A percentile compares a stretch with the other conserved stretches of the same genome.
Evolutionary conservation across 495 filamentous ascomycete species (phyloP).

Genomic region (Lophiotrema nucula): DNA sequence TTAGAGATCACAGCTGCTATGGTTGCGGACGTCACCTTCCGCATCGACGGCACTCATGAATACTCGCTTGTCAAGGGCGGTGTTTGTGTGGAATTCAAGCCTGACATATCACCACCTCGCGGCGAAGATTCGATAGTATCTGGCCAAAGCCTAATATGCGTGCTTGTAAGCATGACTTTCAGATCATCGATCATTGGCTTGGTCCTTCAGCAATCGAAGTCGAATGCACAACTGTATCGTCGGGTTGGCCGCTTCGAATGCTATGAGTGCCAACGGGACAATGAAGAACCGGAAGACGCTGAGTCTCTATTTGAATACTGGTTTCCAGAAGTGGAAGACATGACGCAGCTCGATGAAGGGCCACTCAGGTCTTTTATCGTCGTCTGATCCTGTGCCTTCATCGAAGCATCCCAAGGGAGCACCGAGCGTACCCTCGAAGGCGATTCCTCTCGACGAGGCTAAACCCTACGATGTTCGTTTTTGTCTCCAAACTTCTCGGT

Average conservation of each 20-base stretch:
- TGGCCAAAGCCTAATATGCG: conserved; percentile 24
- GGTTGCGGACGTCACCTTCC: conserved; percentile 25
- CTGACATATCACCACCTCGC: conserved; percentile 15
- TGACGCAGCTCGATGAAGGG: conserved; percentile 27
- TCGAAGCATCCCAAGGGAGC: too few relatives aligned
- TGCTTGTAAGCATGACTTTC: conserved; percentile 30
- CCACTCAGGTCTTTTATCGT: conserved; percentile 23
- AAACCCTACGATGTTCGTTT: too few relatives aligned
- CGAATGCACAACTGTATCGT: conserved; percentile 16
- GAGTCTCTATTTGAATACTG: conserved; percentile 26
- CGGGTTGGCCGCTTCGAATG: conserved; percentile 31
- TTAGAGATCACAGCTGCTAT: conserved; percentile 25
- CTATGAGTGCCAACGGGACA: conserved; percentile 24
- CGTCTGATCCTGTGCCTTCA: conserved; percentile 6
- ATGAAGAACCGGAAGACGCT: conserved; percentile 18
- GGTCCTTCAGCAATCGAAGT: conserved; percentile 18
- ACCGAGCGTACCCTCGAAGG: too few relatives aligned
- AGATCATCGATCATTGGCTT: conserved; percentile 32
- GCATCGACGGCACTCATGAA: conserved; percentile 3
- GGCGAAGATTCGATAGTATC: conserved; percentile 13
- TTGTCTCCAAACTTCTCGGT: too few relatives aligned
- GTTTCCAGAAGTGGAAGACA: conserved; percentile 33
- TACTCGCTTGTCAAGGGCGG: conserved; percentile 21
- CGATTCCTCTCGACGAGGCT: too few relatives aligned
- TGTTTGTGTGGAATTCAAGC: conserved; percentile 28